Base-by-base conservation (phyloP, 495 filamentous ascomycete genomes). In the Aspergillus avenaceus region DNA sequence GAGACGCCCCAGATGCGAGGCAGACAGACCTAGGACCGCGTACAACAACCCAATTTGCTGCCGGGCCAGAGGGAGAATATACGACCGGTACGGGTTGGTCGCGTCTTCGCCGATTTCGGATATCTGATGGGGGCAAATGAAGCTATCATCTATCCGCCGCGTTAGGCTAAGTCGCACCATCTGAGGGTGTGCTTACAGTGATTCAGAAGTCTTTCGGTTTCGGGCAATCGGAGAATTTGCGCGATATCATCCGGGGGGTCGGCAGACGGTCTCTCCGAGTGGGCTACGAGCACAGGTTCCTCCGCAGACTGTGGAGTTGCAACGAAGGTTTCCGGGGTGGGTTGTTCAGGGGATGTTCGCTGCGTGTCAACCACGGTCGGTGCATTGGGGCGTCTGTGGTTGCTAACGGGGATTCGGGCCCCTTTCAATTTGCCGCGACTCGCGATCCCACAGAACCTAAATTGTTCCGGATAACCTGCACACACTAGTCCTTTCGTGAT, bases 381-480 rank as follows among this genome's bases (percentile, higher is more conserved):
- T n/a, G n/a, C 8, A 40, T 28, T 13, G 12, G 23, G 12, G 23
- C 37, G n/a, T 8, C 14, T 42, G 36, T 45, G 27, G 4, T 34
- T 38, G 14, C 26, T 29, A 8, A 49, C 52, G 5, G 58, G 58
- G 18, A 52, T 46, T 21, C 54, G 53, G 13, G 58, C 58, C 13
- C 55, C 53, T 31, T 67, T 72, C 69, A 66, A 70, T 38, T 69
- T 68, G 1, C 69, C 66, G 9, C 66, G 64, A 41, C 62, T 70
- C 18, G 69, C 64, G 12, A 70, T 56, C 5, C 69, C 66, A 49
- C 65, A 68, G 28, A 72, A 72, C 6, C 65, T 59, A 44, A 69
- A 72, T 21, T 70, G 69, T 18, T 72, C 69, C 1, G 69, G 69
- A 55, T 72, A 72, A 8, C 67, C 69, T 31, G 52, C 60, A 36